Base-by-base conservation (phyloP, 345 rosid genomes). In the Camelina neglecta region DNA sequence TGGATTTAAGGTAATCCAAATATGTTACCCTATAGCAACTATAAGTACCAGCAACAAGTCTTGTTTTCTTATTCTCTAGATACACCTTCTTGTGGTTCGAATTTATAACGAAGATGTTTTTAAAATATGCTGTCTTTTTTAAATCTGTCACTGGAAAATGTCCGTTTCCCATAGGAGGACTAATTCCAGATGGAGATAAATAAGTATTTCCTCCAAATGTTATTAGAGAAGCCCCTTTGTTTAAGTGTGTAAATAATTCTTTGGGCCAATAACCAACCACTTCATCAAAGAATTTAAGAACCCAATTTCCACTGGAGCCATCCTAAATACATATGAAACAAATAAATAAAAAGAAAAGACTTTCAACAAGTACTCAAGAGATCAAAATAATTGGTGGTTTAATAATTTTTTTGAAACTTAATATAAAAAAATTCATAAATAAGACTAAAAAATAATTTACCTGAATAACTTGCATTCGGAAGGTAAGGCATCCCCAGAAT, bases 111-210 rank as follows among this genome's bases (percentile, higher is more conserved):
- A 42, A 1, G 0, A 75, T 5, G 26, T 67, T 33, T 5, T 23
- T 26, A 18, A 75, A 59, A 59, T 39, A 11, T 51, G 74, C 73
- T 0, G 67, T 38, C 8, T 49, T 75, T 41, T 0, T 33, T 7
- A 3, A 15, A 0, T 74, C 77, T 4, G 11, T 0, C 35, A 10
- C 42, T 5, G 80, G 75, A 33, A 44, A 59, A 33, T 39, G 7
- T 8, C 69, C 80, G 51, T 60, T 76, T 11, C 75, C 70, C 80
- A 76, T 76, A 0, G 75, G 57, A 53, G 80, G 75, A 62, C 75
- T 76, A 2, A 60, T 10, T 44, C 18, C 39, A 3, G 54, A 41
- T 0, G 75, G 39, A 2, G 70, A 61, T 8, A 21, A 0, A 51
- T 31, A 76, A 0, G 65, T 54, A 21, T 62, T 68, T 5, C 80